These are phyloP conservation scores for Lasiosphaeria miniovina DNA, from an alignment of 495 filamentous ascomycete genomes.

Conservation along the genomic window DNA sequence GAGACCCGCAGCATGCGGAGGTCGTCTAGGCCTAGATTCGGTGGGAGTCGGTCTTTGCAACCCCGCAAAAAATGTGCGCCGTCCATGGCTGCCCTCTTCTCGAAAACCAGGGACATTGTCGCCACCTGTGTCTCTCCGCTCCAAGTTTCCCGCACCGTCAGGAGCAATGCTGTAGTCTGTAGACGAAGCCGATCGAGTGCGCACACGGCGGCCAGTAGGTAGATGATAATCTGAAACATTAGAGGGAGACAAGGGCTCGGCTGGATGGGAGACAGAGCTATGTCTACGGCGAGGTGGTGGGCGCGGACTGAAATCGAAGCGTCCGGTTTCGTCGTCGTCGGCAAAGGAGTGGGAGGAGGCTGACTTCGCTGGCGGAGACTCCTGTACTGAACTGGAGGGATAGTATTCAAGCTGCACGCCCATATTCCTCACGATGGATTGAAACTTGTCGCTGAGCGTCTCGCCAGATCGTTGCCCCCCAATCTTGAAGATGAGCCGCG, in stretches of 20 bases:
- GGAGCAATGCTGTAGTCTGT: constrained; percentile 8
- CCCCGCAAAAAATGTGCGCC: not conserved
- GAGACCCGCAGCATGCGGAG: not conserved
- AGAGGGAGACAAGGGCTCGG: not conserved
- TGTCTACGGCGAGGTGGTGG: constrained; percentile 6
- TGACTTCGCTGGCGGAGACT: constrained; percentile 14
- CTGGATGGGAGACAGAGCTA: constrained; percentile 17
- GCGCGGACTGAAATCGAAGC: constrained; percentile 5
- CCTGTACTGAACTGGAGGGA: constrained; percentile 20
- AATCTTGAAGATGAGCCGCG: constrained; percentile 78
- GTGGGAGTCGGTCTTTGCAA: not conserved
- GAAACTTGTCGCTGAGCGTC: constrained; percentile 35
- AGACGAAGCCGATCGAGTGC: constrained; percentile 15
- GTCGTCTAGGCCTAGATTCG: not conserved
- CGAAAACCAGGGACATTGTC: not conserved
- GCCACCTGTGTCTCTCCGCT: not conserved
- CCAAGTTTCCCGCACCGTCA: not conserved
- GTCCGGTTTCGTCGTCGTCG: constrained; percentile 15
- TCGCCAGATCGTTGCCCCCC: constrained; percentile 51
- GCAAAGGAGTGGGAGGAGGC: constrained; percentile 8
- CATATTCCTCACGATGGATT: constrained; percentile 31
- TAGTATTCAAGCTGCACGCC: constrained; percentile 31
- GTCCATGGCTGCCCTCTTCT: not conserved
- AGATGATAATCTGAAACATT: constrained; percentile 10
- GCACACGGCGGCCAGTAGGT: constrained; percentile 10